Evolutionary conservation across 495 filamentous ascomycete genomes (phyloP).

Genomic region (Penicillium goetzii): DNA sequence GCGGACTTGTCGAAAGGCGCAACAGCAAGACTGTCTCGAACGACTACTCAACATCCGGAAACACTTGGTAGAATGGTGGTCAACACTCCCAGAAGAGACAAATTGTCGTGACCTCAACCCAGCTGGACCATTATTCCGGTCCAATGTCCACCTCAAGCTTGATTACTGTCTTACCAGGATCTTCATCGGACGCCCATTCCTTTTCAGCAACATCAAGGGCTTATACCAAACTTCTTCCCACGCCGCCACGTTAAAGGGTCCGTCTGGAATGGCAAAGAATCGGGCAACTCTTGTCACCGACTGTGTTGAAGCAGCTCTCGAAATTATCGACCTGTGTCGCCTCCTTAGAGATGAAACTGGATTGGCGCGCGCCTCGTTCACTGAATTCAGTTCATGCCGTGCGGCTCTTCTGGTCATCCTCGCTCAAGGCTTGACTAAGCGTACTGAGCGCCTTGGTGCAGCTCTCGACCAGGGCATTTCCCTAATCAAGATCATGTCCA

Average conservation of each 20-base stretch:
- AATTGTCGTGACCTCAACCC: slow-evolving; percentile 47
- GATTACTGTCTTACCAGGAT: slow-evolving; percentile 54
- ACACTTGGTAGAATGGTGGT: slow-evolving; percentile 54
- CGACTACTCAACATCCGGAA: slow-evolving; percentile 46
- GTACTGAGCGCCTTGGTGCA: slow-evolving; percentile 50
- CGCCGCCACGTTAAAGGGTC: slow-evolving; percentile 33
- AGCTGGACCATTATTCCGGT: slow-evolving; percentile 44
- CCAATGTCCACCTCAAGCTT: slow-evolving; percentile 54
- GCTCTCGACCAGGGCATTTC: slow-evolving; percentile 52
- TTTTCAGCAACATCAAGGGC: slow-evolving; percentile 50
- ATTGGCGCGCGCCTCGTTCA: slow-evolving; percentile 55
- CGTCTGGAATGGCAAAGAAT: slow-evolving; percentile 44
- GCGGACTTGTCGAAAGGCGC: slow-evolving; percentile 44
- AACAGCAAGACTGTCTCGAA: slow-evolving; percentile 51
- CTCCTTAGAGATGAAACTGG: slow-evolving; percentile 52
- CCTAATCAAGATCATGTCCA: slow-evolving; percentile 57
- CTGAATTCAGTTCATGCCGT: slow-evolving; percentile 56
- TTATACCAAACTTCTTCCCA: slow-evolving; percentile 32
- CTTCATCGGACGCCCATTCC: slow-evolving; percentile 54
- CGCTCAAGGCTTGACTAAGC: slow-evolving; percentile 52
- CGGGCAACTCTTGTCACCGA: slow-evolving; percentile 50
- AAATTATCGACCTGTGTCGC: slow-evolving; percentile 52
- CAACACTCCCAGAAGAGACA: slow-evolving; percentile 49
- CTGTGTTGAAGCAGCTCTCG: slow-evolving; percentile 54
- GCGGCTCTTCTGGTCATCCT: slow-evolving; percentile 54